Base-by-base conservation (phyloP, 371 early-diverging fungal species). In the Mortierella sp. region DNA sequence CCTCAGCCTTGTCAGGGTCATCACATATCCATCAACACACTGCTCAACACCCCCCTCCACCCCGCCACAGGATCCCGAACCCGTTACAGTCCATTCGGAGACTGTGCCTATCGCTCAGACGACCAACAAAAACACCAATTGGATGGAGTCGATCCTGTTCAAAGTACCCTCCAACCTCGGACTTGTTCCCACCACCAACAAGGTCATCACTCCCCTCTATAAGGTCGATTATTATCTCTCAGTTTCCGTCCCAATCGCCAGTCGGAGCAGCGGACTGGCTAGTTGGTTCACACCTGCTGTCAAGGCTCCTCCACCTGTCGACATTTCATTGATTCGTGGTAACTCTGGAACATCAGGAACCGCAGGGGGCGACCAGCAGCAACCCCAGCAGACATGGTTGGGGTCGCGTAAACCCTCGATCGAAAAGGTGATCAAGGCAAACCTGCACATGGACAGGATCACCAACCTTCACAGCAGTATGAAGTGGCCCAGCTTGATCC, bases 151-250 rank as follows among this genome's bases (percentile, higher is more conserved):
- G 3, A 54, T 86, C 34, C 75, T 82, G 46, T 82, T 79, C 61
- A 77, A 76, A 54, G 54, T 79, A 2, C 86, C 82, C 13, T 44
- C 79, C 59, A 79, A 61, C 61, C 77, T 81, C 0, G 82, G 82
- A 67, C 77, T 86, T 31, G n/a, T 86, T 37, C 86, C 86, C 14
- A 86, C 86, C 55, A 81, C 82, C 40, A 86, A 86, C 73, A 86
- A 79, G 75, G 64, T 74, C 37, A 81, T 86, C 69, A 86, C 86
- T 13, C 82, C 86, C 31, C 77, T 86, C 21, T 81, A 76, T 76
- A 86, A 79, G 71, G 77, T 82, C 9, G 86, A 86, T 59, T 86
- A 86, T n/a, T 86, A 79, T 46, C 61, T 86, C 31, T 78, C 86
- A 0, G 72, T 86, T 37, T 71, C 79, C 4, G 6, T 86, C 0